Base-by-base conservation (phyloP, 768 basidiomycete genomes). In the Serendipita sp. region DNA sequence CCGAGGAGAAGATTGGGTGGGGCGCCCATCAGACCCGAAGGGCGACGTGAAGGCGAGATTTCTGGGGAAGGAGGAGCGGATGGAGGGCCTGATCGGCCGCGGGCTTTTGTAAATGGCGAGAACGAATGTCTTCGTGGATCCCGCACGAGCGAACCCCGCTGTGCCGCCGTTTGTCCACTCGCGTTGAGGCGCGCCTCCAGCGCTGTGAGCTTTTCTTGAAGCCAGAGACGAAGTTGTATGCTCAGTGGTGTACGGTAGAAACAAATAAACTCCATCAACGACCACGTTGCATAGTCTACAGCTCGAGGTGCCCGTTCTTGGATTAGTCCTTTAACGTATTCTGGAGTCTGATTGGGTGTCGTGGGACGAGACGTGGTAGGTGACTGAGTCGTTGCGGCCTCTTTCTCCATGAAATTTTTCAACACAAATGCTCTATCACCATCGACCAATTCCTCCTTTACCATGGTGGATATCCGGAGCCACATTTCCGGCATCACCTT, bases 221-320 rank as follows among this genome's bases (percentile, higher is more conserved):
- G 73, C 63, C 86, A 78, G 2, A 82, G 72, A 26, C 83, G 83
- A 72, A 89, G 76, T 65, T 86, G 85, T 30, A 85, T 72, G 61
- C 79, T 73, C 30, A 90, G 75, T 0, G 86, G 85, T 42, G 74
- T 82, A 17, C 84, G 78, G 67, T 78, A 80, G 0, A 81, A 76
- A 65, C 81, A 85, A 17, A 85, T 70, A 61, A 86, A 76, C 67
- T 88, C 84, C 28, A 88, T 72, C 30, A 83, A 70, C 2, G 87
- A 88, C 86, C 86, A 88, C 0, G 84, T 74, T 7, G 81, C 72
- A 66, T 87, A 89, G 69, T 90, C 88, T 3, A 86, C 73, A 26
- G 85, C 73, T 30, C 85, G 77, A 2, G 85, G 85, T 20, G 43
- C 71, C 44, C 22, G 13, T 33, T 61, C 43, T 26, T 62, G 26